Base-by-base conservation (phyloP, 2,329 filamentous ascomycete genomes). In the Fusarium sp. region DNA sequence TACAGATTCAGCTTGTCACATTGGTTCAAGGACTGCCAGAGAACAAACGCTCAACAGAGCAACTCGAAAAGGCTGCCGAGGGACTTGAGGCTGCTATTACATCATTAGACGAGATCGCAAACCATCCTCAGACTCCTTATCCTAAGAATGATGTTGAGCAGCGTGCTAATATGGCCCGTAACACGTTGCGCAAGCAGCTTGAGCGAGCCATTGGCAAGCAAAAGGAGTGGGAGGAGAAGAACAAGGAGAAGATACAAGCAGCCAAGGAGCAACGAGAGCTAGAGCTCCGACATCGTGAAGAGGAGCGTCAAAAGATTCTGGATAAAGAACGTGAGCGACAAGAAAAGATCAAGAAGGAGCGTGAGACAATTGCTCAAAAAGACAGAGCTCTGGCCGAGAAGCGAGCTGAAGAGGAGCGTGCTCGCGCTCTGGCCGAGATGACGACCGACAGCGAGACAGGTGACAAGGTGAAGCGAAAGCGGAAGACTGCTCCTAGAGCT, bases 81-180 rank as follows among this genome's bases (percentile, higher is more conserved):
- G 96, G 94, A 4, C 86, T 99, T 2, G 94, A 97, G 67, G 87
- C 92, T 67, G 95, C 96, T 15, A 97, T 98, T 70, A 89, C 91
- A 68, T 83, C 87, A 7, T 80, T 91, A 1, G 88, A 90, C 66
- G 86, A 86, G 65, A 90, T 90, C 67, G 88, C 88, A 5, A 80
- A 83, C 32, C 83, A 88, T 62, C 86, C 87, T 2, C 83, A 88
- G 60, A 87, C 96, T 6, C 96, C 96, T 0, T 99, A 97, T 79
- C 96, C 95, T 8, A 91, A 93, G 72, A 87, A 91, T 62, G 93
- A 97, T 71, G 88, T 99, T 35, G 95, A 98, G 78, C 93, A 96
- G 80, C 93, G 96, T 75, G 95, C 96, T 43, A 97, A 93, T 83
- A 99, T 99, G 96, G 94, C 93, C 68, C 90, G 92, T 63, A 97